A percentile compares a stretch with the other conserved stretches of the same genome.
These are phyloP conservation scores for Euphorbia peplus DNA, from an alignment of 345 rosid genomes.

Conservation along the genomic window DNA sequence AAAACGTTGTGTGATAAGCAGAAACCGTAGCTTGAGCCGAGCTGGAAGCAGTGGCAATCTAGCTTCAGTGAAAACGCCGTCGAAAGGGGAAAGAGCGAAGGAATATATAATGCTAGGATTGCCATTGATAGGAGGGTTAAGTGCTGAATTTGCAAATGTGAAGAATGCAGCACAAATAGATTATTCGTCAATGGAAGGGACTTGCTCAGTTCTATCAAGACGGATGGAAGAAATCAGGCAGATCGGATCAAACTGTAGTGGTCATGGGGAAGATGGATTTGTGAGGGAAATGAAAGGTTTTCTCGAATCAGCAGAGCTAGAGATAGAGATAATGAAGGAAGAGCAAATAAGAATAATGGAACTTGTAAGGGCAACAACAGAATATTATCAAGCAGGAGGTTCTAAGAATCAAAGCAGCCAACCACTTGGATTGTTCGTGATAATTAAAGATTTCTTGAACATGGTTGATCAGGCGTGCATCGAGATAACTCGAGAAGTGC, in stretches of 20 bases:
- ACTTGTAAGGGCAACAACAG: conserved; percentile 64
- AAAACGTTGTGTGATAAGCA: conserved; percentile 55
- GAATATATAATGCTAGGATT: conserved; percentile 68
- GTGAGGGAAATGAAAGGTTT: conserved; percentile 53
- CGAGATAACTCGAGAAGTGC: conserved; percentile 60
- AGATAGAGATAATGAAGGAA: conserved; percentile 38
- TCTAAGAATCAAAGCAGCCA: conserved; percentile 38
- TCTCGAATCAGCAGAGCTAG: conserved; percentile 56
- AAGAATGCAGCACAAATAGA: conserved; percentile 79
- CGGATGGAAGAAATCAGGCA: conserved; percentile 44
- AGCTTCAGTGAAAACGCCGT: conserved; percentile 13
- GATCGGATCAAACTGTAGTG: conserved; percentile 33
- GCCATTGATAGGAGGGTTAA: conserved; percentile 69
- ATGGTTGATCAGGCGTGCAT: conserved; percentile 79
- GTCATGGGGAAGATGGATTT: conserved; percentile 37
- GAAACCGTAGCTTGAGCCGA: conserved; percentile 42
- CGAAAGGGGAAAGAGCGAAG: conserved; percentile 56
- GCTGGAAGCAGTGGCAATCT: conserved; percentile 27
- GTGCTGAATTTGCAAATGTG: conserved; percentile 66
- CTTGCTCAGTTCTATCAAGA: conserved; percentile 41
- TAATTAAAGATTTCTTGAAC: conserved; percentile 63
- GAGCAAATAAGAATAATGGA: conserved; percentile 61
- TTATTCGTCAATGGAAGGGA: conserved; percentile 39
- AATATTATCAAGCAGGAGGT: conserved; percentile 70
- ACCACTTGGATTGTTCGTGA: conserved; percentile 58